Evolutionary conservation across 1,139 yeast species (phyloP), one percentile per base, ranked within the genome.

Genomic region (Blastobotrys persicus): DNA sequence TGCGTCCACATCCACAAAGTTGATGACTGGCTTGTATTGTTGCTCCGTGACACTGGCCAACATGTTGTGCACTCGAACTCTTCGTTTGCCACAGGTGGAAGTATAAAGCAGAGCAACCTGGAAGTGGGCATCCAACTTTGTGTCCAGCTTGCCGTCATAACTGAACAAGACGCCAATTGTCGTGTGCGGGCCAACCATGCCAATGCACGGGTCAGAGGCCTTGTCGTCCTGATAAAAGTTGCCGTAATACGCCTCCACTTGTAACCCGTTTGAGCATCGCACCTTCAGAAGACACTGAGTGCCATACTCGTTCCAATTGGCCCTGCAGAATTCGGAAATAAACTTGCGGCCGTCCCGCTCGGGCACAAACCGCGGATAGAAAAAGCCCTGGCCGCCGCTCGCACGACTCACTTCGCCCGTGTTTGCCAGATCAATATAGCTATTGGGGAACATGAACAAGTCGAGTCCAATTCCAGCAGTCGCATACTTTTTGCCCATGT

Each of bases 31-130:
- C 50, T 79, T 79, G 46, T 85, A 72, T 49, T 87, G 77, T 12
- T 37, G 41, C 55, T 83, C 86, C 6, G 94, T 80, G 11, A 88
- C 92, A 0, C 95, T 88, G 43, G 88, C 80, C n/a, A 84, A 83
- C 52, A 81, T 71, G 63, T 94, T 92, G 46, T 88, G 79, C 9
- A 89, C 89, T 56, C 99, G 77, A 11, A 92, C 94, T 57, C 88
- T 84, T 57, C 98, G 75, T 11, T 75, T 70, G 28, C 99, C 98
- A 48, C 74, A 74, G 2, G 74, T 63, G 47, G 91, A 86, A 0
- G 98, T 92, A 65, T 88, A 89, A 48, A 94, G 73, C 41, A 92
- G 59, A 0, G 98, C 98, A 1, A 88, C 86, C 69, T 92, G 99
- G 73, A 91, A 88, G 66, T 88, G 95, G 38, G 89, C 88, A 65